Base-by-base conservation (phyloP, 148 eudicot species). In the Dysphania ambrosioides region DNA sequence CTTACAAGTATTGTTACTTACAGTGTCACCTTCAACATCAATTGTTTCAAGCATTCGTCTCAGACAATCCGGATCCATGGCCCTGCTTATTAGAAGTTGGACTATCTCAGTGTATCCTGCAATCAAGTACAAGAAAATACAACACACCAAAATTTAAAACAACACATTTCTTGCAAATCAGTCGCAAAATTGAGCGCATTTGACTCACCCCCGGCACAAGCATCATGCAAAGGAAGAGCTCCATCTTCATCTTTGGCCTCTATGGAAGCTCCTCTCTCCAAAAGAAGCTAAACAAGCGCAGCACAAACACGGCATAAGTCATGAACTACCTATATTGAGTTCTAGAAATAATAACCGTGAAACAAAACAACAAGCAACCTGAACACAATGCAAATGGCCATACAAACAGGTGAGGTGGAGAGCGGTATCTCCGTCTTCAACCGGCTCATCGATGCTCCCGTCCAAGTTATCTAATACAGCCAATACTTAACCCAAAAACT, bases 1-100 rank as follows among this genome's bases (percentile, higher is more conserved):
- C 36, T 67, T 19, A 7, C 11, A 58, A 38, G 8, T 29, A 72
- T n/a, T 16, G 3, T 47, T 55, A 83, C 98, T 88, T 78, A 94
- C 98, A 31, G 97, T 92, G 80, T 94, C 98, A 47, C 93, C 97
- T 85, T 94, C 97, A n/a, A 72, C 88, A 77, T 94, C 98, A 77
- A 88, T 83, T 64, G 98, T 76, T 34, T 90, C 96, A 47, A 94
- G 87, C 97, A 94, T 87, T 77, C 91, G 85, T 79, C 81, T 90
- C 75, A 88, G 51, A 12, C 77, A 71, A 41, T 84, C 87, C 24
- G 89, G 80, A 75, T 76, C 80, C 63, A 77, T 71, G 29, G 92
- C 88, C 2, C 80, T 80, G 69, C 63, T 77, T 35, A 94, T 65
- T 13, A 91, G 77, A 68, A 88, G 87, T 79, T 84, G 89, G 60